Evolutionary conservation across 768 basidiomycete genomes (phyloP), one percentile per base, ranked within the genome.

Genomic region (Mycena maculata): DNA sequence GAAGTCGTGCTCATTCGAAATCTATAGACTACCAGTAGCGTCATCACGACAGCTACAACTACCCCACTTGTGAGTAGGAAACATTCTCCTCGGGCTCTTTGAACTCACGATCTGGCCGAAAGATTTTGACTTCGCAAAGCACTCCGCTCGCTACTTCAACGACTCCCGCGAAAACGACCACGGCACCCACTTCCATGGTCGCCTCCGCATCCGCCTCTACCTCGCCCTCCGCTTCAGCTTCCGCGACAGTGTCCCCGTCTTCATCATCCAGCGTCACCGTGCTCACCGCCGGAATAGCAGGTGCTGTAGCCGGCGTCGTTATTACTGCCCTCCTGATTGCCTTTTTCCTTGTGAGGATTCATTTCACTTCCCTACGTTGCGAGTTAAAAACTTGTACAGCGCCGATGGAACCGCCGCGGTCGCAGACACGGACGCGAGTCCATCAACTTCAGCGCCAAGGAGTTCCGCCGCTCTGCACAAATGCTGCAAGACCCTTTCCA

Each of bases 361-460:
- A 22, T 53, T 33, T 23, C 2, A 31, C 27, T 9, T 11, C 20
- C 15, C 13, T 16, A 1, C 16, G 15, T 15, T 23, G 6, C 16
- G 16, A 38, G 2, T 15, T 4, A 0, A 22, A 33, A 27, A 11
- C 20, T 22, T 39, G 22, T 15, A 3, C 56, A 65, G 63, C 63
- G 63, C 20, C 63, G 57, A 25, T 65, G 63, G 63, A 20, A 53
- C 31, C 41, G 50, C 25, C 58, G 65, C 18, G 36, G 49, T 33
- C 57, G 58, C 31, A 13, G 23, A 8, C 41, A 25, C 41, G 47
- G 48, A 0, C 65, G 52, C 31, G 65, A 66, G 18, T 66, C 65
- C 22, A 54, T 66, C 20, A 60, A 55, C 33, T 66, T 66, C 28
- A 52, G 60, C 53, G 20, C 59, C 1, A 55, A 60, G 5, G 27